These are phyloP conservation scores for Saccharum spontaneum DNA, from an alignment of 176 grass and related monocot species.

Conservation along the genomic window DNA sequence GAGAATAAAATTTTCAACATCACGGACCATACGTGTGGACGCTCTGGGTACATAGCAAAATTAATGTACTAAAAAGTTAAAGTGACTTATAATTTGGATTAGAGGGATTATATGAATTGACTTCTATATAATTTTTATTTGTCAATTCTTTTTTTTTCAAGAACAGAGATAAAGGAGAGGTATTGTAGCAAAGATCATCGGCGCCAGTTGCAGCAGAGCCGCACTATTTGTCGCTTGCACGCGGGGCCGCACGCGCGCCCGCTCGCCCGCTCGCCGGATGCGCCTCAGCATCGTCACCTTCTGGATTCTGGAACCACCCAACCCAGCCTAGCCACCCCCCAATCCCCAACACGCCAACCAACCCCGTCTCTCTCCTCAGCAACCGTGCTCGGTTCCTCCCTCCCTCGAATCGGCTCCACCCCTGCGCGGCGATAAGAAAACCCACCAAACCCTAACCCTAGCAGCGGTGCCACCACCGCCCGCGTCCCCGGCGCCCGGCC, in stretches of 20 bases:
- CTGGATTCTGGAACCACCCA: slow-evolving; percentile 18
- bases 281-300: slow-evolving; percentile 2
- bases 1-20: too few relatives aligned
- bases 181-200: not conserved
- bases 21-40: too few relatives aligned
- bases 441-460: slow-evolving; percentile 49
- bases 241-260: not conserved
- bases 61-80: too few relatives aligned
- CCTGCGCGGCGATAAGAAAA: not conserved
- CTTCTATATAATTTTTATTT: too few relatives aligned
- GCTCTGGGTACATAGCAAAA: too few relatives aligned
- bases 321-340: not conserved
- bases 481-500: not conserved
- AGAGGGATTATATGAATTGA: too few relatives aligned
- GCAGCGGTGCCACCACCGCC: not conserved
- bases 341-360: not conserved
- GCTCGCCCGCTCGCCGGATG: not conserved
- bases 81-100: too few relatives aligned
- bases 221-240: not conserved
- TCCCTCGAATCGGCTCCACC: not conserved
- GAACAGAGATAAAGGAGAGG: too few relatives aligned
- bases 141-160: too few relatives aligned
- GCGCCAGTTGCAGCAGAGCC: too few relatives aligned
- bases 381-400: not conserved
- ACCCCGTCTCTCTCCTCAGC: not conserved